phyloP scores from a whole-genome alignment of 345 rosid genomes.

The Rhodamnia argentea region DNA sequence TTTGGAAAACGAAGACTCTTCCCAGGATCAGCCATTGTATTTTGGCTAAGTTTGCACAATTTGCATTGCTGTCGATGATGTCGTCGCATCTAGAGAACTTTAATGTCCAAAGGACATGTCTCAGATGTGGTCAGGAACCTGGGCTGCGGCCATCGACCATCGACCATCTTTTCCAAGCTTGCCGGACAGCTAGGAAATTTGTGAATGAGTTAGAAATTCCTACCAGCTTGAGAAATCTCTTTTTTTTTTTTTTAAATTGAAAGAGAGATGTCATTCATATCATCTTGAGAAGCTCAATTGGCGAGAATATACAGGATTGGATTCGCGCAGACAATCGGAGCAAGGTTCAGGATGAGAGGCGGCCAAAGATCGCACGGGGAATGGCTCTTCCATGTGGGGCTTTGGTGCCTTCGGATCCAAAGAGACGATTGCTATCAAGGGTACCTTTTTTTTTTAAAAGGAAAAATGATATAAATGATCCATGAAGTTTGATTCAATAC shows the following conservation, averaged over 20 bases:
- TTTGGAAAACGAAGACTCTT: neutral
- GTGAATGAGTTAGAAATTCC: neutral
- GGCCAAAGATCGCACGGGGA: neutral
- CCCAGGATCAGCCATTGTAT: neutral
- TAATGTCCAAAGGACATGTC: neutral
- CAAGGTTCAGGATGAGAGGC: neutral
- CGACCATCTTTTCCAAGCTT: neutral
- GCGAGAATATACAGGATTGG: neutral
- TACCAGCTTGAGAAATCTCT: neutral
- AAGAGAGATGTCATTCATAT: neutral
- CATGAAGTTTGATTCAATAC: neutral
- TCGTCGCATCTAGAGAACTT: neutral
- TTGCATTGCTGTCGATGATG: neutral
- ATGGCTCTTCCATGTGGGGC: neutral
- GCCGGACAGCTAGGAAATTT: neutral
- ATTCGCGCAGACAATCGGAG: fast-evolving
- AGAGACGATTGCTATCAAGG: no score
- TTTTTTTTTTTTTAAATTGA: no score
- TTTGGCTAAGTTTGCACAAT: neutral
- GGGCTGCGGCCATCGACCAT: no score
- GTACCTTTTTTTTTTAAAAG: no score
- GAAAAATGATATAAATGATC: fast-evolving
- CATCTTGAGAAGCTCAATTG: neutral
- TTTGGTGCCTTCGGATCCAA: no score
- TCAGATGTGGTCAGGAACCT: neutral